Conservation (phyloP, 768 basidiomycete species). For the Leccinum olivaceopallidum region DNA sequence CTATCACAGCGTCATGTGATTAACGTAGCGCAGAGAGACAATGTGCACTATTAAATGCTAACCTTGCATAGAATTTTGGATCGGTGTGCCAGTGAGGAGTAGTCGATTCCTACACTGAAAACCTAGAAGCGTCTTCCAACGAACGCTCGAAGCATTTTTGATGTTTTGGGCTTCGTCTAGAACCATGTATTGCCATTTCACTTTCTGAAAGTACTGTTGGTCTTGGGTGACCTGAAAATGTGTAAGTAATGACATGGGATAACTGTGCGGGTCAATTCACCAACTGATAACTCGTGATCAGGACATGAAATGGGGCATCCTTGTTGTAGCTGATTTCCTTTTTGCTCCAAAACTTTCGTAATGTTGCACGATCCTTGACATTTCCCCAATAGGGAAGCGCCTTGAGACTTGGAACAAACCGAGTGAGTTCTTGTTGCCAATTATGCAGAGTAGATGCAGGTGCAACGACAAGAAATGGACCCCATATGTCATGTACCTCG, state of each 20-base stretch:
- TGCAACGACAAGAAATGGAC: slow-evolving; percentile 96
- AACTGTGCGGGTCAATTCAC: slow-evolving; percentile 42
- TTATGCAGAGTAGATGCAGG: slow-evolving; percentile 98
- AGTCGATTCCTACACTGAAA: slow-evolving; percentile 96
- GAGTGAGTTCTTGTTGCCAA: slow-evolving; percentile 98
- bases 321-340: slow-evolving; percentile 95
- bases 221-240: slow-evolving; percentile 81
- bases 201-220: slow-evolving; percentile 95
- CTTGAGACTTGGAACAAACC: slow-evolving; percentile 92
- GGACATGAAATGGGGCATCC: slow-evolving; percentile 94
- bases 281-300: slow-evolving; percentile 96
- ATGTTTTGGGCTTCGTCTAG: slow-evolving; percentile 99
- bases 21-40: not conserved
- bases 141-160: slow-evolving; percentile 93
- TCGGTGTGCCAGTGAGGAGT: slow-evolving; percentile 94
- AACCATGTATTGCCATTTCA: slow-evolving; percentile 99
- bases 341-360: slow-evolving; percentile 98
- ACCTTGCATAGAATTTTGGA: slow-evolving; percentile 99
- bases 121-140: slow-evolving; percentile 96
- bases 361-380: slow-evolving; percentile 90
- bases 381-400: slow-evolving; percentile 98
- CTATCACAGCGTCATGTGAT: slow-evolving; percentile 40
- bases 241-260: slow-evolving; percentile 5
- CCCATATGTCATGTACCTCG: slow-evolving; percentile 98
- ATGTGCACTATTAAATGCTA: slow-evolving; percentile 17